Evolutionary conservation across 1,284 basidiomycete genomes (phyloP), one percentile per base, ranked within the genome.

Genomic region (Sanguinoderma infundibulare): DNA sequence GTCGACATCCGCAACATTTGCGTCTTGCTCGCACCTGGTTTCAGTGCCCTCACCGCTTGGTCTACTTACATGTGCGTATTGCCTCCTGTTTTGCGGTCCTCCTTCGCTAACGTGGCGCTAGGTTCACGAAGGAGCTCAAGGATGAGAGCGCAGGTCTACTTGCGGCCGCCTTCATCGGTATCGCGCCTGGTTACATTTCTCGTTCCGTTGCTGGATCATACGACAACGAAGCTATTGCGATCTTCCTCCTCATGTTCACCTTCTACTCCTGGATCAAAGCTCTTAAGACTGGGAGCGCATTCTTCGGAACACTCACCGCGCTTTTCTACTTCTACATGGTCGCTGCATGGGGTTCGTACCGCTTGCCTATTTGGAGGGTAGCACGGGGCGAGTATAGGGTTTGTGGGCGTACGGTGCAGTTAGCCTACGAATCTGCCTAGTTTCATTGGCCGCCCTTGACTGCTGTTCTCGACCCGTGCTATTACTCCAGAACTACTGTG

Each of bases 291-390:
- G 98, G 98, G 40, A 96, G 94, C 62, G 95, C 95, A 0, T 86
- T 97, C 64, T 98, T 89, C 73, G 97, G 96, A 39, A 94, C 94
- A 22, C 74, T 92, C 50, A 91, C 96, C 24, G 98, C 96, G 7
- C 79, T 99, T 15, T 98, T 99, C 80, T 99, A 99, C 81, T 98
- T 98, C 69, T 99, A 98, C 85, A 99, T 99, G 98, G 98, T 99
- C 17, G 97, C 98, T 52, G 98, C 98, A 14, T 99, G 98, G 98
- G 98, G 98, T 91, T 67, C 63, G 85, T 77, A 42, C 17, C 50
- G 66, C 54, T 67, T 54, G 42, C 36, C 32, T 20, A 35, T 20
- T 51, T 10, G n/a, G 15, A n/a, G 49, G 8, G 10, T 34, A 24
- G 49, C 30, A 36, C 20, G 49, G 32, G 49, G 6, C 32, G 32